Base-by-base conservation (phyloP, 345 rosid species). In the Noccaea bulbosa region DNA sequence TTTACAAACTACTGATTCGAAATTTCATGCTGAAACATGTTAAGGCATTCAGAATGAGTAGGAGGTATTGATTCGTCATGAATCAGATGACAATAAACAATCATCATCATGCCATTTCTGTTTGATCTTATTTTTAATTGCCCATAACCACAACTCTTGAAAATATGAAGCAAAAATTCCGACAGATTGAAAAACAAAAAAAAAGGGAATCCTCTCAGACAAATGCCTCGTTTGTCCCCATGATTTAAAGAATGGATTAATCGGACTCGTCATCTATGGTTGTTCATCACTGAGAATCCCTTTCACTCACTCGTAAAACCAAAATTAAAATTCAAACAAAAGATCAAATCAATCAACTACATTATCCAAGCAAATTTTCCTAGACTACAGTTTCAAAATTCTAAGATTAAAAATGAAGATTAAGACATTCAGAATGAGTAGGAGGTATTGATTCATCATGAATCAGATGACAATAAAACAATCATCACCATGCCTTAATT, bases 201-300 rank as follows among this genome's bases (percentile, higher is more conserved):
- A 5, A n/a, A 27, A 11, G 30, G 46, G 71, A 63, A 66, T 78
- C 68, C 88, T 80, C 91, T 87, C 91, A 74, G 84, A 78, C 91
- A 87, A 87, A 83, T 83, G 91, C 88, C 91, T 87, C 91, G 81
- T 71, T 78, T 81, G 87, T 86, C 88, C 79, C 78, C 88, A 83
- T 60, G 80, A 70, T 83, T 75, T 63, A 68, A 76, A 44, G 85
- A 86, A 82, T 81, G 87, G 87, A 82, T 76, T 20, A 0, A 74
- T 86, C 86, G 80, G 90, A 86, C 88, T 86, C 90, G 90, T 86
- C 90, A 86, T 86, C 90, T 76, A 56, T 63, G 38, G 35, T 79
- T 54, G 17, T 50, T 81, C 89, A 81, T 85, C 89, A 83, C 78
- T 38, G 87, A 83, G 87, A 81, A 78, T 81, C 34, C 74, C 38